Conservation (phyloP, 208 protist species). For the Leishmania amazonensis region DNA sequence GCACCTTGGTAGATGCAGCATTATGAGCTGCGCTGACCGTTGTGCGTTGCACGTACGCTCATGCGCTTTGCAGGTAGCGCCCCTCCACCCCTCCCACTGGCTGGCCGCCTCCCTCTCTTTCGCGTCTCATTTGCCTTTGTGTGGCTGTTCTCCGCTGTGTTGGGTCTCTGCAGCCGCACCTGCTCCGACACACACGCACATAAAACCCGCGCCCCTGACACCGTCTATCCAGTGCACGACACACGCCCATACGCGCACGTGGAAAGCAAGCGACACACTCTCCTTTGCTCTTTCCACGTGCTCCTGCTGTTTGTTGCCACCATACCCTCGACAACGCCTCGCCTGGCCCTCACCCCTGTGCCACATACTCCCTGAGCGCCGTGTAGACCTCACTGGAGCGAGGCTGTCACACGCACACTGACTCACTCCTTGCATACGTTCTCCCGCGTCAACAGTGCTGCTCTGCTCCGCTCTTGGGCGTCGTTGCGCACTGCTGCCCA, state of each 20-base stretch:
- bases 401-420: background rate
- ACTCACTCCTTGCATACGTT: background rate
- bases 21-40: background rate
- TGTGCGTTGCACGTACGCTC: background rate
- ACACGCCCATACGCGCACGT: background rate
- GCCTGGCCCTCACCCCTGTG: background rate
- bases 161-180: background rate
- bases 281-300: background rate
- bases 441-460: background rate
- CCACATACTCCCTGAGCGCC: background rate
- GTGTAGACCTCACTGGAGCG: background rate
- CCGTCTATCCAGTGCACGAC: background rate
- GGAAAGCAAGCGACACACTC: background rate
- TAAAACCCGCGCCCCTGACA: background rate
- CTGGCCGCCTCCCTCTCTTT: background rate
- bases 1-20: background rate
- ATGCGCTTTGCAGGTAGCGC: background rate
- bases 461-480: background rate
- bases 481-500: background rate
- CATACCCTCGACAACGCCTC: background rate
- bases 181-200: background rate
- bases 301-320: background rate
- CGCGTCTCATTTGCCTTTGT: too few species aligned
- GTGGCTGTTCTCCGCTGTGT: background rate
- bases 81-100: too few species aligned